Evolutionary conservation across 768 basidiomycete genomes (phyloP).

Genomic region (Lentinus brumalis): DNA sequence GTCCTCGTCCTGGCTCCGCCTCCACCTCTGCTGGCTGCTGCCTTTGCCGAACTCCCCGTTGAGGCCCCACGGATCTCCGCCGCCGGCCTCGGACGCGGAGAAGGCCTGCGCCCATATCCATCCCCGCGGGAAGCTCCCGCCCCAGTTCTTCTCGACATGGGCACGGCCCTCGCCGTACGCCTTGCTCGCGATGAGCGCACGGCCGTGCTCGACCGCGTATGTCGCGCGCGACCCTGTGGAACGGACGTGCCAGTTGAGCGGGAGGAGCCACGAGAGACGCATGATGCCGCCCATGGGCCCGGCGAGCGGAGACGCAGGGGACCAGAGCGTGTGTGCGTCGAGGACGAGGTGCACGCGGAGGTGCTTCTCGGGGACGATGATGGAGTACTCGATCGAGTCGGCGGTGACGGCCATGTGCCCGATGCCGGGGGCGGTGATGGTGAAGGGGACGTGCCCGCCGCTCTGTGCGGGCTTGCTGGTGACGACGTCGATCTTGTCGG

Average conservation of each 20-base stretch:
- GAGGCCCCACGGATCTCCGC: neutral
- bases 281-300: constrained; percentile 29
- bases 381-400: constrained; percentile 17
- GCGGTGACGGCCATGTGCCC: constrained; percentile 22
- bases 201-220: constrained; percentile 13
- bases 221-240: constrained; percentile 21
- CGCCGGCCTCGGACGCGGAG: neutral
- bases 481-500: constrained; percentile 15
- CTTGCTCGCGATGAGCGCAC: constrained; percentile 1
- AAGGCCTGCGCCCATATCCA: constrained; percentile 31
- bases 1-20: neutral
- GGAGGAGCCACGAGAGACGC: constrained; percentile 21
- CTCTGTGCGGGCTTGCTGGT: neutral
- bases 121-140: constrained; percentile 26
- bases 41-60: too few relatives aligned
- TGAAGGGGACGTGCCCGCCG: constrained; percentile 13
- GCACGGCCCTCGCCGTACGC: constrained; percentile 11
- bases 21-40: neutral
- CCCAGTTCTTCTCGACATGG: constrained; percentile 33
- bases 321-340: constrained; percentile 22
- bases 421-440: constrained; percentile 16
- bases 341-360: constrained; percentile 21
- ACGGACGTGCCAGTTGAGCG: constrained; percentile 32
- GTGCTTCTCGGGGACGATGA: constrained; percentile 10
- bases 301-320: neutral